Evolutionary conservation across 75 land plant genomes (phyloP).

Genomic region (Cunninghamia lanceolata): DNA sequence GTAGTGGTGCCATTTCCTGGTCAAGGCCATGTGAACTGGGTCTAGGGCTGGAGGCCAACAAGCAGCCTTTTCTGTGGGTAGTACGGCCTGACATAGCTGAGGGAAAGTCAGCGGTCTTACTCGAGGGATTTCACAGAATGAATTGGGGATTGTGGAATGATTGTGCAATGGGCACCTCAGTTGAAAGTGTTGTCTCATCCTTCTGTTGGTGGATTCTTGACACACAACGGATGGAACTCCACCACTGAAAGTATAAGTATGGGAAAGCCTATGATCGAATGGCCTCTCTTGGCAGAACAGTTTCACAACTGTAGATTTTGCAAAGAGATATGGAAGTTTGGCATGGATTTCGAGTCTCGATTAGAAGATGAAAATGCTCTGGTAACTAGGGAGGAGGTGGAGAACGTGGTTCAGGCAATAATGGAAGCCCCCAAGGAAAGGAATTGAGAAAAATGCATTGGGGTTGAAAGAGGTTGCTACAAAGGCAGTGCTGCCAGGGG

Average conservation of each 20-base stretch:
- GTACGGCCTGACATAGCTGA: slow-evolving; percentile 15
- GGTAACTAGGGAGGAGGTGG: not conserved
- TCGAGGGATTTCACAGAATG: not conserved
- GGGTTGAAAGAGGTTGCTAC: not conserved
- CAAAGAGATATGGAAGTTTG: not conserved
- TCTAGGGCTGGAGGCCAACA: not conserved
- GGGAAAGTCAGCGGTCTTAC: not conserved
- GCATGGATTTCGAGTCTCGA: not conserved
- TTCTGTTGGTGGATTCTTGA: slow-evolving; percentile 25
- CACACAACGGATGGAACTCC: slow-evolving; percentile 45
- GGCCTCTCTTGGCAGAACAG: slow-evolving; percentile 22
- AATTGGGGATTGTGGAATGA: not conserved
- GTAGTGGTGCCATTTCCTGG: not conserved
- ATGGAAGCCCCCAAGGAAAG: not conserved
- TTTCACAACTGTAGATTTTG: slow-evolving; percentile 7
- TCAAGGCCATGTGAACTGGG: slow-evolving; percentile 9
- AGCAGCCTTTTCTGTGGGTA: slow-evolving; percentile 26
- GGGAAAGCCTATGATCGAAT: slow-evolving; percentile 28
- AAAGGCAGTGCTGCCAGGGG: not conserved
- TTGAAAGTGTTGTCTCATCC: slow-evolving; percentile 25
- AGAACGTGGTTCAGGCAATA: not conserved
- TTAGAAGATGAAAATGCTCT: not conserved
- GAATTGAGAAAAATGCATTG: not conserved
- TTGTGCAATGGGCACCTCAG: slow-evolving; percentile 38
- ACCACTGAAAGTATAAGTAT: slow-evolving; percentile 21